A percentile compares a stretch with the other conserved stretches of the same genome.
phyloP scores from a whole-genome alignment of 768 basidiomycete genomes.

The Butyriboletus loyo region DNA sequence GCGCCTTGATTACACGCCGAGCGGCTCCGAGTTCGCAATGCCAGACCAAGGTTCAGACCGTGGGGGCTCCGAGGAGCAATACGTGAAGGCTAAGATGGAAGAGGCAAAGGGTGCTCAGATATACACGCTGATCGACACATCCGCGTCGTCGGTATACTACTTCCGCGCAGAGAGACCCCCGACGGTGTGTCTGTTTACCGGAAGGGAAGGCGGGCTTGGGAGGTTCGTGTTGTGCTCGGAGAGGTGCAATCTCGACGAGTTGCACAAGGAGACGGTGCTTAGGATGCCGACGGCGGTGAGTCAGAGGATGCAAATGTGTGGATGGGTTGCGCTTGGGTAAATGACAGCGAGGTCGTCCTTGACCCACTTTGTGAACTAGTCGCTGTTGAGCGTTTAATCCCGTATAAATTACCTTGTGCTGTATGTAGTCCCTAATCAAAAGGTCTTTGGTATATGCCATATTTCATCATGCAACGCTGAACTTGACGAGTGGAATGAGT shows the following conservation, averaged over 20 bases:
- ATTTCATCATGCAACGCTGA: no score
- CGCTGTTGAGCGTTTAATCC: no score
- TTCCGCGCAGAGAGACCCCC: slow-evolving; percentile 14
- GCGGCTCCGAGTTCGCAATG: slow-evolving; percentile 13
- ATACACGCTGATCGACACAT: slow-evolving; percentile 18
- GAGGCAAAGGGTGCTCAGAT: slow-evolving; percentile 1
- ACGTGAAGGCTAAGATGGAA: not conserved
- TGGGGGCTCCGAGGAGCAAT: slow-evolving; percentile 5
- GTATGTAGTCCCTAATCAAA: no score
- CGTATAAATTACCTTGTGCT: no score
- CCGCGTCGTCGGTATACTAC: slow-evolving; percentile 14
- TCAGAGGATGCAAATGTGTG: no score
- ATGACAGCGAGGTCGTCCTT: no score
- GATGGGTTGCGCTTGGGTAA: no score
- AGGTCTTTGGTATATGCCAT: no score
- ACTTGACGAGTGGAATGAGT: no score
- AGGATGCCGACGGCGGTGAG: slow-evolving; percentile 14
- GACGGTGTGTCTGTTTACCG: slow-evolving; percentile 20
- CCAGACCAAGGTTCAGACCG: not conserved
- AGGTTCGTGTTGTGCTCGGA: slow-evolving; percentile 23
- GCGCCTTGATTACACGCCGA: slow-evolving; percentile 11
- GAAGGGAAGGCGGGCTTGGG: slow-evolving; percentile 20
- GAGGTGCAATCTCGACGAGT: slow-evolving; percentile 9
- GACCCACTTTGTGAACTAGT: no score
- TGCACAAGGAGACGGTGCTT: slow-evolving; percentile 21